Conservation (phyloP, 495 filamentous ascomycete genomes). For the Rostrohypoxylon terebratum region DNA sequence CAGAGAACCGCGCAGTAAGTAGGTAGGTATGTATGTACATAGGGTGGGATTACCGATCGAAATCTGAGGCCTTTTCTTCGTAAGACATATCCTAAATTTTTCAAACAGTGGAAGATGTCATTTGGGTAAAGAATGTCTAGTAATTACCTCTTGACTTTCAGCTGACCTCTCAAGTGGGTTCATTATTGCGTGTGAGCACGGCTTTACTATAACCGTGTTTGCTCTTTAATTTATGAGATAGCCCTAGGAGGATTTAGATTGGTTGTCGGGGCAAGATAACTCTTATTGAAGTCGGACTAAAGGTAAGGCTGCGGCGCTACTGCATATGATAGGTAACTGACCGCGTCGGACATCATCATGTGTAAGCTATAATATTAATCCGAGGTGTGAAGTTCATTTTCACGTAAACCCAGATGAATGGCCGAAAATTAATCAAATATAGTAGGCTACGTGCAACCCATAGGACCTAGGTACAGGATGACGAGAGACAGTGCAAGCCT, state of each 20-base stretch:
- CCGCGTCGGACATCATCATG: constrained; percentile 35
- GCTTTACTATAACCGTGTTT: constrained; percentile 33
- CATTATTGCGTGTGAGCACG: constrained; percentile 29
- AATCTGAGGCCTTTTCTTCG: constrained; percentile 27
- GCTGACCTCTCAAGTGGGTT: constrained; percentile 31
- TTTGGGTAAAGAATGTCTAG: constrained; percentile 35
- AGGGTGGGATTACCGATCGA: constrained; percentile 26
- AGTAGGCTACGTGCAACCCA: constrained; percentile 38
- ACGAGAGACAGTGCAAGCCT: constrained; percentile 36
- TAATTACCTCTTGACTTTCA: constrained; percentile 33
- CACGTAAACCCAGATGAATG: constrained; percentile 34
- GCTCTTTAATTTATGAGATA: constrained; percentile 45
- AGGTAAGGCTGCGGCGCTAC: constrained; percentile 43
- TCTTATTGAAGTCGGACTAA: constrained; percentile 40
- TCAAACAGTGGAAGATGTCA: constrained; percentile 32
- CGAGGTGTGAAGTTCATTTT: constrained; percentile 46
- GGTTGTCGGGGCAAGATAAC: constrained; percentile 18
- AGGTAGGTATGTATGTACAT: background rate
- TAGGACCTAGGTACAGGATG: constrained; percentile 23
- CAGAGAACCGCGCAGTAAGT: too few species aligned
- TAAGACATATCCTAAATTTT: constrained; percentile 28
- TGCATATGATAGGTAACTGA: constrained; percentile 34
- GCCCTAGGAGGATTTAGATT: constrained; percentile 29
- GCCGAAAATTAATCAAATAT: constrained; percentile 28
- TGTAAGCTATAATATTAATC: constrained; percentile 40